Conservation (phyloP, 352 stramenopile genomes). For the Pythium utonaiense region DNA sequence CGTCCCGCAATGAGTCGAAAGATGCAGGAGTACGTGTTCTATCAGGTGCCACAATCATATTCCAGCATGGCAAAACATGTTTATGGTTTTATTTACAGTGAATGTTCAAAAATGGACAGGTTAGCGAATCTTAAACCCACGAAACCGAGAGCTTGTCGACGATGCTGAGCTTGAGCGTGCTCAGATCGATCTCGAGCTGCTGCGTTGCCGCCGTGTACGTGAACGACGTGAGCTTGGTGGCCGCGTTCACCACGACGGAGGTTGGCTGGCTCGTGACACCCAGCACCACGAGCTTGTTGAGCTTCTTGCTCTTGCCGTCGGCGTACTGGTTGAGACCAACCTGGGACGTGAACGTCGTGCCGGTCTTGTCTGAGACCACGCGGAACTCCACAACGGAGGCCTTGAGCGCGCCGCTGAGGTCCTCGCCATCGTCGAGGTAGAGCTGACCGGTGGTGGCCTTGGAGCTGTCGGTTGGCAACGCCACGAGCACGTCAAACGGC, state of each 20-base stretch:
- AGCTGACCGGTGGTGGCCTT: conserved; percentile 35
- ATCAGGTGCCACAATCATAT: not conserved
- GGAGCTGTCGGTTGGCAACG: conserved; percentile 19
- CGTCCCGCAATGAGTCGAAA: too few species aligned
- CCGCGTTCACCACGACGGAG: conserved; percentile 6
- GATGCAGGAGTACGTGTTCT: too few species aligned
- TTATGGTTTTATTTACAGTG: not conserved
- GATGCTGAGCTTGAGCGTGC: conserved; percentile 23
- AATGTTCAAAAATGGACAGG: not conserved
- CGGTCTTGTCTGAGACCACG: not conserved
- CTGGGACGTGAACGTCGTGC: conserved; percentile 18
- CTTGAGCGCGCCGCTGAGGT: conserved; percentile 27
- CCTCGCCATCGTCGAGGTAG: conserved; percentile 53
- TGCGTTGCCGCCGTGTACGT: conserved; percentile 20
- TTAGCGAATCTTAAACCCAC: conserved; percentile 2
- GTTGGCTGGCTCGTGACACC: conserved; percentile 10
- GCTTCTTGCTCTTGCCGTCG: conserved; percentile 21
- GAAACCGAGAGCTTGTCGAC: conserved; percentile 15
- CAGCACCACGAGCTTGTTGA: conserved; percentile 28
- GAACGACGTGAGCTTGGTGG: conserved; percentile 8
- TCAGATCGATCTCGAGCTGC: conserved; percentile 26
- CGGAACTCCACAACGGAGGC: conserved; percentile 37
- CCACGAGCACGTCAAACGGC: conserved; percentile 51
- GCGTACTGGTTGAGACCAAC: conserved; percentile 19
- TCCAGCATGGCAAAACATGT: not conserved